Base-by-base conservation (phyloP, 2,329 filamentous ascomycete species). In the Sphaerulina populicola region DNA sequence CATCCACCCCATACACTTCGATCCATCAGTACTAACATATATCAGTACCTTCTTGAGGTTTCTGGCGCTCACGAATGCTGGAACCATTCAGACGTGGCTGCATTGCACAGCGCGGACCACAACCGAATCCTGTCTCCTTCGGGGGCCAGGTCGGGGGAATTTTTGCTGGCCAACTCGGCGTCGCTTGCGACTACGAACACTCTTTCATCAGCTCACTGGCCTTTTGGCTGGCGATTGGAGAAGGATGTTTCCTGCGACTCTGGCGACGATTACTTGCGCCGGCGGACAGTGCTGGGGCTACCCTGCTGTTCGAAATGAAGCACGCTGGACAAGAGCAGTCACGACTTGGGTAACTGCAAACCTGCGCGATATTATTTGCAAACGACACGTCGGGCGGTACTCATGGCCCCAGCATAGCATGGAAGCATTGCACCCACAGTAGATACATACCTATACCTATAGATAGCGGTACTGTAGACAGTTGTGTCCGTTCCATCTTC, bases 71-170 rank as follows among this genome's bases (percentile, higher is more conserved):
- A 41, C 18, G 39, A 41, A 41, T 41, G 11, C 39, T 41, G 10
- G 39, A 41, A 18, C 39, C 39, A 41, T 41, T 41, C 18, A 41
- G 15, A 23, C 15, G 15, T 33, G 35, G 40, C 48, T 50, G 42
- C 48, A 50, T 50, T 50, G 48, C 48, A 50, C 48, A 45, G 48
- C 48, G 48, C 42, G 48, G 48, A 6, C 40, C 35, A 31, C 14
- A 21, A 44, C 41, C 45, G 48, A 15, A 44, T 40, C 42, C 37
- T 27, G 37, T 50, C 48, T 50, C 48, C 48, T 50, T 50, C 48
- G 48, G 48, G 48, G 48, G 48, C 48, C 37, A 23, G 37, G 42
- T 41, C 39, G 39, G 39, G 10, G 39, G 31, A 39, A 21, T 39
- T 39, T 21, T 39, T 21, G 37, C 37, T 39, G 31, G 31, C 37